Evolutionary conservation across 768 basidiomycete genomes (phyloP), one percentile per base, ranked within the genome.

Genomic region (Kwoniella pini): DNA sequence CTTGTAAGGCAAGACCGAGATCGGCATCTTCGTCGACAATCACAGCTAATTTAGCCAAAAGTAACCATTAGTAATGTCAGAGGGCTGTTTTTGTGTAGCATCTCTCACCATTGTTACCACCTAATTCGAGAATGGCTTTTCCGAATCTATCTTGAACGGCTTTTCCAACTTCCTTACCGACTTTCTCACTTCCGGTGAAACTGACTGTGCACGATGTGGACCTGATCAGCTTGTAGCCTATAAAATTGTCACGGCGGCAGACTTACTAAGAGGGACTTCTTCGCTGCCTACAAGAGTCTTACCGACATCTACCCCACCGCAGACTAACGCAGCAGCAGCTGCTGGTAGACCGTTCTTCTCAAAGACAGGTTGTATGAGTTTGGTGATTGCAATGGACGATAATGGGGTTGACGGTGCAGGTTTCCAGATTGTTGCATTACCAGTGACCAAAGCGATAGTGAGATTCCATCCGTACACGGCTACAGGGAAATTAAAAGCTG

Each of bases 1-100:
- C 85, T 13, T 90, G 90, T 15, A 96, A 85, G 36, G 95, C 94
- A 67, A 96, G 86, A 30, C 84, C 83, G 22, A 96, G 84, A 79
- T 96, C 92, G 19, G 95, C 94, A 80, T 96, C 95, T 50, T 90
- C 85, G 85, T 96, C 89, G 65, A 98, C 84, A 68, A 96, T 87
- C 39, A 91, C 87, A 65, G 94, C 93, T 93, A 77, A n/a, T n/a
- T n/a, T 55, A 44, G 22, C 9, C n/a, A n/a, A n/a, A n/a, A n/a
- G n/a, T n/a, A n/a, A n/a, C n/a, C n/a, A n/a, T n/a, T n/a, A n/a
- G n/a, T n/a, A n/a, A n/a, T n/a, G n/a, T n/a, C n/a, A n/a, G n/a
- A n/a, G n/a, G n/a, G n/a, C n/a, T n/a, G n/a, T n/a, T n/a, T n/a
- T n/a, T n/a, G n/a, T n/a, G n/a, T n/a, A n/a, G n/a, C n/a, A n/a